Evolutionary conservation across 805 yeast genomes (phyloP).

Genomic region (Scheffersomyces lignosus): DNA sequence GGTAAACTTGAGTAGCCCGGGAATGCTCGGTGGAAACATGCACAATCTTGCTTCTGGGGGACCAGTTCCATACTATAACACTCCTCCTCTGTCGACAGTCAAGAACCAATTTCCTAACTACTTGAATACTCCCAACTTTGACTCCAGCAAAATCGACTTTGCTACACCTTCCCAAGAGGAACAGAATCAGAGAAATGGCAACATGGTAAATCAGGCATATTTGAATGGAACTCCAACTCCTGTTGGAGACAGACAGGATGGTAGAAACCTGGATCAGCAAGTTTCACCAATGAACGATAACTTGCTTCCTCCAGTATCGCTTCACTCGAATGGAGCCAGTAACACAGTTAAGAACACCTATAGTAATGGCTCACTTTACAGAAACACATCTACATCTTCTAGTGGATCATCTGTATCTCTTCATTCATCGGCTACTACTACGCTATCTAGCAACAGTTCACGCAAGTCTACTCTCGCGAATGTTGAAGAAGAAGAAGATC

Average conservation of each 20-base stretch:
- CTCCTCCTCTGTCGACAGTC: conserved; percentile 20
- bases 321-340: background rate
- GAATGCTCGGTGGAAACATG: too few species aligned
- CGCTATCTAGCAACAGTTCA: too few species aligned
- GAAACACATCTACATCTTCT: background rate
- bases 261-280: too few species aligned
- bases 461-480: background rate
- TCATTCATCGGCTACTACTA: too few species aligned
- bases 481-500: background rate
- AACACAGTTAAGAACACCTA: background rate
- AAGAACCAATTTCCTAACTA: conserved; percentile 10
- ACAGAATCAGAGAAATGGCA: background rate
- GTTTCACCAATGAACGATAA: conserved; percentile 2
- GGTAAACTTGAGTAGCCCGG: background rate
- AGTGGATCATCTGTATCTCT: too few species aligned
- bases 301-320: conserved; percentile 15
- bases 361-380: background rate
- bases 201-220: background rate
- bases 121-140: conserved; percentile 10
- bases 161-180: conserved; percentile 5
- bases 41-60: background rate
- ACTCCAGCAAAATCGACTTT: background rate
- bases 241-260: background rate
- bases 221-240: background rate
- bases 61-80: conserved; percentile 10